A percentile compares a stretch with the other conserved stretches of the same genome.
Evolutionary conservation across 371 early-diverging fungal species (phyloP).

Genomic region (Mucor velutinosus): DNA sequence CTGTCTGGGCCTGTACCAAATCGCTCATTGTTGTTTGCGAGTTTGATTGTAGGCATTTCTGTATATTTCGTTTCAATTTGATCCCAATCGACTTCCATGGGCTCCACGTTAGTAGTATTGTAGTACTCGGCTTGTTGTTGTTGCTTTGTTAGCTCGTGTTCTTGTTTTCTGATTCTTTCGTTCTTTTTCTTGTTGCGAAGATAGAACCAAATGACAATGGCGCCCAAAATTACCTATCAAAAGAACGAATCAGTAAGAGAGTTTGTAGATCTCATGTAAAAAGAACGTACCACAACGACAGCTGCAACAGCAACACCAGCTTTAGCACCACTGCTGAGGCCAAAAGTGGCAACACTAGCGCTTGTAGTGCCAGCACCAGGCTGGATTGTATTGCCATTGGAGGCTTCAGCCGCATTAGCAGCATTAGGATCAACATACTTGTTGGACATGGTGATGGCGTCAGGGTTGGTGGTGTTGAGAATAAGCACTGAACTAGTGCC

Average conservation of each 20-base stretch:
- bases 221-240: background rate
- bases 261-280: background rate
- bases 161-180: background rate
- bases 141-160: background rate
- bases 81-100: conserved; percentile 11
- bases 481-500: background rate
- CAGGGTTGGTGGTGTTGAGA: conserved; percentile 1
- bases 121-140: background rate
- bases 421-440: background rate
- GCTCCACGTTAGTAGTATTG: background rate
- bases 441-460: background rate
- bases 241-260: background rate
- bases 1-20: background rate
- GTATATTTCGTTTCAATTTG: conserved; percentile 4
- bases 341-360: background rate
- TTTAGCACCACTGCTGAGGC: background rate
- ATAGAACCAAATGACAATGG: background rate
- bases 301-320: conserved; percentile 5
- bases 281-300: conserved; percentile 5
- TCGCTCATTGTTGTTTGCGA: background rate
- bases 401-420: background rate
- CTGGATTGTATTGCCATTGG: background rate
- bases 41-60: background rate
- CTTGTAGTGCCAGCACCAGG: background rate
- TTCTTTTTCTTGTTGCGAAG: background rate